phyloP scores from a whole-genome alignment of 495 filamentous ascomycete genomes.

The Hypoxylon cercidicola region DNA sequence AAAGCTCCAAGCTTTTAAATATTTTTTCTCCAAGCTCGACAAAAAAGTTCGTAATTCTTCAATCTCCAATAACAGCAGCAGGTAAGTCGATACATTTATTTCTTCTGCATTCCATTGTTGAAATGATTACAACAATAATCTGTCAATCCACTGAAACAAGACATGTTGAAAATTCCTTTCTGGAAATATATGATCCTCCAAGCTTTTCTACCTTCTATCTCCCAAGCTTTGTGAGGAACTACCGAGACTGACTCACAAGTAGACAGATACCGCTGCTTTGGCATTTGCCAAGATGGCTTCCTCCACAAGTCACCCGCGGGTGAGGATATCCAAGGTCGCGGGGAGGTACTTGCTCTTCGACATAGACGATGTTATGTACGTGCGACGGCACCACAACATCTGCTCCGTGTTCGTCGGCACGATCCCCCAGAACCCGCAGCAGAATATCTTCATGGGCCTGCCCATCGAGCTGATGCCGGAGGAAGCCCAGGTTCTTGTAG shows the following conservation, averaged over 20 bases:
- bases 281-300: constrained; percentile 39
- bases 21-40: constrained; percentile 26
- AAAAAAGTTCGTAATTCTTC: constrained; percentile 26
- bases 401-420: constrained; percentile 88
- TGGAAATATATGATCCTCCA: constrained; percentile 51
- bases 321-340: constrained; percentile 85
- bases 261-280: constrained; percentile 21
- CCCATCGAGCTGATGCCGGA: constrained; percentile 91
- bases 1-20: constrained; percentile 31
- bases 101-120: constrained; percentile 35
- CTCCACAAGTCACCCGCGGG: constrained; percentile 39
- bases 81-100: constrained; percentile 29
- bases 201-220: neutral
- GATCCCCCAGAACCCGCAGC: constrained; percentile 89
- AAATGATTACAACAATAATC: constrained; percentile 82
- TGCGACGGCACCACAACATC: constrained; percentile 84
- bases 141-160: constrained; percentile 87
- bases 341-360: constrained; percentile 91
- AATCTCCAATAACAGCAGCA: constrained; percentile 31
- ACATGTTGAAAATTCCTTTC: constrained; percentile 51
- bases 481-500: constrained; percentile 84
- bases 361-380: constrained; percentile 79
- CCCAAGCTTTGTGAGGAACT: neutral
- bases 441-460: constrained; percentile 92
- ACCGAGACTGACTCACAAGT: constrained; percentile 32